These are phyloP conservation scores for Ciborinia camelliae DNA, from an alignment of 2,329 filamentous ascomycete genomes.

Conservation along the genomic window DNA sequence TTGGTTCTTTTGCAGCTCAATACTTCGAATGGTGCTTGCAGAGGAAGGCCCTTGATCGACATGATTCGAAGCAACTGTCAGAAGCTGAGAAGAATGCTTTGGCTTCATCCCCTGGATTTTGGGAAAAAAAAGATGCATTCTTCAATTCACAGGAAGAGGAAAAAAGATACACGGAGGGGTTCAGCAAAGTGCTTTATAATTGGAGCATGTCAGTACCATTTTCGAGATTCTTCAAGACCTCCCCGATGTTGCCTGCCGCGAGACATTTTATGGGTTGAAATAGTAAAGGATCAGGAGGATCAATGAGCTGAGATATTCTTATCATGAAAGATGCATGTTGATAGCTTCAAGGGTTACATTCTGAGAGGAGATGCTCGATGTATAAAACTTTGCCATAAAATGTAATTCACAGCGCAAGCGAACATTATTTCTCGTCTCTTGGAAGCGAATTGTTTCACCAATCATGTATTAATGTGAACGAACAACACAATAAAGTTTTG, in stretches of 20 bases:
- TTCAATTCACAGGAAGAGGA: not conserved
- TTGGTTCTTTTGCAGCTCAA: not conserved
- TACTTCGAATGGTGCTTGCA: not conserved
- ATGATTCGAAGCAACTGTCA: not conserved
- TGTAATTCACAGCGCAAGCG: not conserved
- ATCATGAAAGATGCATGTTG: not conserved
- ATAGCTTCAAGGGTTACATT: too few species aligned
- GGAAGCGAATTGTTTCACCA: not conserved
- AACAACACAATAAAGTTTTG: too few species aligned
- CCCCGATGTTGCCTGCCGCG: not conserved
- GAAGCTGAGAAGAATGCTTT: not conserved
- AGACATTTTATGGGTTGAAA: not conserved
- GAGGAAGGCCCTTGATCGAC: not conserved
- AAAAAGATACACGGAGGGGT: not conserved
- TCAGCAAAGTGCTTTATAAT: not conserved
- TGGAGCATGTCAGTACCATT: not conserved
- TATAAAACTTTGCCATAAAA: not conserved
- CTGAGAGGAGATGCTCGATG: not conserved
- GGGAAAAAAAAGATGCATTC: not conserved
- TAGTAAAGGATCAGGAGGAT: not conserved
- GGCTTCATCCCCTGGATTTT: not conserved
- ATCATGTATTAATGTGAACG: not conserved
- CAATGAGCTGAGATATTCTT: not conserved
- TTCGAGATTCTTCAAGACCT: not conserved
- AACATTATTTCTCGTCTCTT: not conserved